Evolutionary conservation across 805 yeast genomes (phyloP).

Genomic region (Metschnikowia continentalis): DNA sequence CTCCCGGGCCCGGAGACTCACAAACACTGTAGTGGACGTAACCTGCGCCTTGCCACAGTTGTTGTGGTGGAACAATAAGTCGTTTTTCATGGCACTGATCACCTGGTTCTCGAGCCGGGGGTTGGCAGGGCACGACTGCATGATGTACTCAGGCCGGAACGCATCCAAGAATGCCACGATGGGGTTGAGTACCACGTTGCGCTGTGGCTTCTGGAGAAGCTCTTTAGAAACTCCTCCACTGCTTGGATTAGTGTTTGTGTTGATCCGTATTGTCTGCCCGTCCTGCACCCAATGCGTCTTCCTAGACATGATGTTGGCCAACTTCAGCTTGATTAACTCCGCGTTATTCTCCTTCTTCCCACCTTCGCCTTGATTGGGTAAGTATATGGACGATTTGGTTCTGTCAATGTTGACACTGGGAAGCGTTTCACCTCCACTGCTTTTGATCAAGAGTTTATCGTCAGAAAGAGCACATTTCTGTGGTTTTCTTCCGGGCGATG

Average conservation of each 20-base stretch:
- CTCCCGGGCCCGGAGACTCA: slow-evolving; percentile 43
- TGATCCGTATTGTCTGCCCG: background rate
- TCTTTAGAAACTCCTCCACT: background rate
- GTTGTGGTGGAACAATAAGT: slow-evolving; percentile 41
- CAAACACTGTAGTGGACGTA: slow-evolving; percentile 34
- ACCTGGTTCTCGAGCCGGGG: slow-evolving; percentile 49
- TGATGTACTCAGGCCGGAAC: slow-evolving; percentile 47
- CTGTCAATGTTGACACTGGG: slow-evolving; percentile 8
- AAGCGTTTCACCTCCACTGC: slow-evolving; percentile 10
- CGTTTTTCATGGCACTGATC: slow-evolving; percentile 49
- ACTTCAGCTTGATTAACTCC: slow-evolving; percentile 3
- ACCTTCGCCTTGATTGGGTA: slow-evolving; percentile 1
- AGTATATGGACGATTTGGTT: slow-evolving; percentile 4
- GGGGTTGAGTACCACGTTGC: slow-evolving; percentile 21
- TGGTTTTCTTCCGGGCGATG: background rate
- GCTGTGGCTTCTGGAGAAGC: slow-evolving; percentile 6
- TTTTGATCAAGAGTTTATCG: slow-evolving; percentile 3
- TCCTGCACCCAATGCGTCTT: background rate
- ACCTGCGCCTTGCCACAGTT: slow-evolving; percentile 30
- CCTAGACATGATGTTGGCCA: background rate
- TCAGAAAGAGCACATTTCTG: slow-evolving; percentile 15
- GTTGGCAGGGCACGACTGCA: slow-evolving; percentile 53
- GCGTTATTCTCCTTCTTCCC: slow-evolving; percentile 5
- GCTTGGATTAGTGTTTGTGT: background rate
- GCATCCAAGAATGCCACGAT: slow-evolving; percentile 45